Evolutionary conservation across 2,329 filamentous ascomycete genomes (phyloP), one percentile per base, ranked within the genome.

Genomic region (Aspergillus piperis): DNA sequence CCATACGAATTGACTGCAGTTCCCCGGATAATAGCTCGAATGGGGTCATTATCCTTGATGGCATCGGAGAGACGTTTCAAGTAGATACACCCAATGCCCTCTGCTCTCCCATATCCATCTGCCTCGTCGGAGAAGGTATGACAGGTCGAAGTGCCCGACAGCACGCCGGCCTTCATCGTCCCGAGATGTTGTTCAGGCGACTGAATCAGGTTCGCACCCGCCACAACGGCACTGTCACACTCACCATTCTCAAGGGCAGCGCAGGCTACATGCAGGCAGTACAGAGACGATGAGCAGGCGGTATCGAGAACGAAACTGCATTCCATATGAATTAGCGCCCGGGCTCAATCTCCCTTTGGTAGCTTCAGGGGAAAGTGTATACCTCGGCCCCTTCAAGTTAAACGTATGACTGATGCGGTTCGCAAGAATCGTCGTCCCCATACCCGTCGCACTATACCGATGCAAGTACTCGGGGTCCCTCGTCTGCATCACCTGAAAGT

Each of bases 181-280:
- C 19, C 54, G 2, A 68, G 58, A 13, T 68, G 62, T 11, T 66
- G 51, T 4, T 68, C 66, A 2, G 61, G 56, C 3, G 58, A 56
- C 2, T 61, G 38, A 17, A 73, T 66, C 0, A 70, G 48, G n/a
- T 69, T 72, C 1, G 61, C 63, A 3, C 68, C 67, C 1, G 62
- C 67, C 7, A 66, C 66, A 2, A 72, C 38, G 3, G 72, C 69
- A 0, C 47, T 41, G 3, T 32, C 38, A 30, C 62, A 67, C 1
- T 74, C 72, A 0, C 64, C 55, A 8, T 8, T 50, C 1, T 56
- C 58, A 2, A 74, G 25, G 0, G 64, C 67, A 3, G 56, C n/a
- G 27, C 71, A 76, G 0, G 79, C 79, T 6, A 64, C 63, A 41
- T 81, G 72, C 0, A 81, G 68, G 0, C 75, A 73, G 2, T 77